Conservation (phyloP, 2,329 filamentous ascomycete genomes). For the Cladophialophora immunda region DNA sequence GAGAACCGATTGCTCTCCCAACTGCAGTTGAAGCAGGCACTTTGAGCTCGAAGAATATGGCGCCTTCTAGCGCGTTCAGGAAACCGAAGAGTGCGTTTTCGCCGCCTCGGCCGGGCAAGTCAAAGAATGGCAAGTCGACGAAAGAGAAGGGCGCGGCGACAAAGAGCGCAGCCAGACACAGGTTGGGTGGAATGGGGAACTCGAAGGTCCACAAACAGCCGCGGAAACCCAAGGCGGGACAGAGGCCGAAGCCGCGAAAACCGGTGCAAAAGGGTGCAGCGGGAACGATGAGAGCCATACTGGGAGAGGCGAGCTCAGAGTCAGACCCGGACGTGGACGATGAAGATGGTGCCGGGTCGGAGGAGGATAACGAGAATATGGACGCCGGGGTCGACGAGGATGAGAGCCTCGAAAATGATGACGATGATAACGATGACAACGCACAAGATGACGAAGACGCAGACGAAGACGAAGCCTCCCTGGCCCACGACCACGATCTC, state of each 20-base stretch:
- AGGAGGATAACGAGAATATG: slow-evolving; percentile 23
- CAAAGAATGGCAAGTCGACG: slow-evolving; percentile 32
- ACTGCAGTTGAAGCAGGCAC: no score
- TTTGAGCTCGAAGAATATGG: not conserved
- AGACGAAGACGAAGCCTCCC: slow-evolving; percentile 24
- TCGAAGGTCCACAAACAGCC: slow-evolving; percentile 1
- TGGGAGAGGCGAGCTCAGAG: slow-evolving; percentile 13
- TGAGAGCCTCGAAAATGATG: not conserved
- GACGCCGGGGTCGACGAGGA: slow-evolving; percentile 1
- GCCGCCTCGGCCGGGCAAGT: slow-evolving; percentile 48
- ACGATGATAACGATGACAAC: not conserved
- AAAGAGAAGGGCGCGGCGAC: slow-evolving; percentile 32
- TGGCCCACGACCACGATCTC: slow-evolving; percentile 20
- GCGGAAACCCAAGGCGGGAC: not conserved
- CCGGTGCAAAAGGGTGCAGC: slow-evolving; percentile 13
- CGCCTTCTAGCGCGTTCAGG: slow-evolving; percentile 1
- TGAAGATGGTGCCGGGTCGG: slow-evolving; percentile 13
- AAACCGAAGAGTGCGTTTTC: slow-evolving; percentile 52
- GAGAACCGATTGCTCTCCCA: no score
- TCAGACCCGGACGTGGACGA: slow-evolving; percentile 6
- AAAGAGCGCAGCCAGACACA: slow-evolving; percentile 5
- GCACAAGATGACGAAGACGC: not conserved
- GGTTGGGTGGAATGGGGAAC: not conserved
- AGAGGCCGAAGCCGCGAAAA: slow-evolving; percentile 12
- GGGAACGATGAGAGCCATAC: slow-evolving; percentile 27